Percentiles rank a stretch among this genome's conserved stretches.
Evolutionary conservation across 805 yeast species (phyloP).

Genomic region (Candida succiphila): DNA sequence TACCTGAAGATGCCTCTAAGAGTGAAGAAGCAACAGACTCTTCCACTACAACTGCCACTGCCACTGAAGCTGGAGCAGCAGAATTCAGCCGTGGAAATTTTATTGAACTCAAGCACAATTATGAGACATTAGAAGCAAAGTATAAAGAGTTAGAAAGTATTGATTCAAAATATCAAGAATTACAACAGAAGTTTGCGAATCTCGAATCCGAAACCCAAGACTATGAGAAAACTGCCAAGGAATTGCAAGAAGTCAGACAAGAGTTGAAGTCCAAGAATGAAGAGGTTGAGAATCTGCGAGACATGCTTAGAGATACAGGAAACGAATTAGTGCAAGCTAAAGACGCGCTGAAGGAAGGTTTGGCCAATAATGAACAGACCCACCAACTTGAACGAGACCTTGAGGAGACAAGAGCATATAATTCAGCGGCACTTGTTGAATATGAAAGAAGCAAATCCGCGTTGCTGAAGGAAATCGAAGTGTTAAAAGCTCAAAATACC

Average conservation of each 20-base stretch:
- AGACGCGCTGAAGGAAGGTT: constrained; percentile 39
- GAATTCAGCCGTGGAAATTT: constrained; percentile 5
- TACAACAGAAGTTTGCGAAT: constrained; percentile 2
- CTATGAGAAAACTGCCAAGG: constrained; percentile 3
- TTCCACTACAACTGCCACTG: background rate
- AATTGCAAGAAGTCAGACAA: constrained; percentile 12
- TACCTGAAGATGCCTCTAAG: background rate
- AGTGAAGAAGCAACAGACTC: background rate
- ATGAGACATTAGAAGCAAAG: constrained; percentile 9
- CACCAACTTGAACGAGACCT: constrained; percentile 7
- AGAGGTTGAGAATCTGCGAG: constrained; percentile 63
- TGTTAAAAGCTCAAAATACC: constrained; percentile 6
- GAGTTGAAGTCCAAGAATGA: constrained; percentile 35
- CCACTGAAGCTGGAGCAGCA: background rate
- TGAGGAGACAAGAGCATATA: constrained; percentile 25
- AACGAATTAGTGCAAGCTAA: constrained; percentile 67
- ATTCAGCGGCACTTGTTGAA: constrained; percentile 24
- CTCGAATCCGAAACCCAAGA: constrained; percentile 3
- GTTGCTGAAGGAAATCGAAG: constrained; percentile 15
- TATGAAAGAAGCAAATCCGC: constrained; percentile 20
- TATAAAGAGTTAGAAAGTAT: constrained; percentile 4
- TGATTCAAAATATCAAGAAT: constrained; percentile 5
- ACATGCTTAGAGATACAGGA: constrained; percentile 70
- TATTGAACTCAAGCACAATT: constrained; percentile 16
- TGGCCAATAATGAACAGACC: constrained; percentile 1